Evolutionary conservation across 768 basidiomycete species (phyloP).

Genomic region (Leccinum subgranulosum): DNA sequence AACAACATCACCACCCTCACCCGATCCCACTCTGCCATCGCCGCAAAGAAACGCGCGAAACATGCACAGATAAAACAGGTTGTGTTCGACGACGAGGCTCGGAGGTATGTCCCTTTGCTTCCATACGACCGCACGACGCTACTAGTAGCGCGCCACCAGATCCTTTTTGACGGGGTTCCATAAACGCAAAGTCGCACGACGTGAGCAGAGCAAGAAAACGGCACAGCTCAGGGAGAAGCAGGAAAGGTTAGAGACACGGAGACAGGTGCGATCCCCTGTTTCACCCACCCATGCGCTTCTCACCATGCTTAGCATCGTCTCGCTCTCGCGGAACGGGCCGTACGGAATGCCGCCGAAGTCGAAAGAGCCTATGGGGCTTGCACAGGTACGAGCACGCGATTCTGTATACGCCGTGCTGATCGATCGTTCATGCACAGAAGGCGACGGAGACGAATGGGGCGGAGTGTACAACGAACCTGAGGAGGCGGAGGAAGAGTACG

Average conservation of each 20-base stretch:
- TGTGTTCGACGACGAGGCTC: constrained; percentile 82
- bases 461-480: constrained; percentile 38
- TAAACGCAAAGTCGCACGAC: constrained; percentile 84
- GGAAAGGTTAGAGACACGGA: constrained; percentile 67
- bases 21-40: constrained; percentile 57
- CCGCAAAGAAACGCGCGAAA: constrained; percentile 65
- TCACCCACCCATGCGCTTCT: constrained; percentile 6
- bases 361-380: constrained; percentile 68
- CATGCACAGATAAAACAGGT: constrained; percentile 73
- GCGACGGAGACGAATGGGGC: constrained; percentile 45
- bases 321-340: constrained; percentile 72
- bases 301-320: constrained; percentile 60
- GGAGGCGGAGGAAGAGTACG: constrained; percentile 64
- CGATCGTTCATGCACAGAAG: constrained; percentile 17
- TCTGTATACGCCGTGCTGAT: neutral
- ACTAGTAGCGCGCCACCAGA: constrained; percentile 39
- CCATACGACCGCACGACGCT: constrained; percentile 12
- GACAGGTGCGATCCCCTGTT: constrained; percentile 55
- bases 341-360: constrained; percentile 71
- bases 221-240: constrained; percentile 76
- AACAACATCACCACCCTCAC: constrained; percentile 64
- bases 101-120: constrained; percentile 48
- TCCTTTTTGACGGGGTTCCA: constrained; percentile 93
- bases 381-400: constrained; percentile 35
- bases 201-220: constrained; percentile 71